Evolutionary conservation across 2,329 filamentous ascomycete genomes (phyloP).

Genomic region (Beauveria sp.): DNA sequence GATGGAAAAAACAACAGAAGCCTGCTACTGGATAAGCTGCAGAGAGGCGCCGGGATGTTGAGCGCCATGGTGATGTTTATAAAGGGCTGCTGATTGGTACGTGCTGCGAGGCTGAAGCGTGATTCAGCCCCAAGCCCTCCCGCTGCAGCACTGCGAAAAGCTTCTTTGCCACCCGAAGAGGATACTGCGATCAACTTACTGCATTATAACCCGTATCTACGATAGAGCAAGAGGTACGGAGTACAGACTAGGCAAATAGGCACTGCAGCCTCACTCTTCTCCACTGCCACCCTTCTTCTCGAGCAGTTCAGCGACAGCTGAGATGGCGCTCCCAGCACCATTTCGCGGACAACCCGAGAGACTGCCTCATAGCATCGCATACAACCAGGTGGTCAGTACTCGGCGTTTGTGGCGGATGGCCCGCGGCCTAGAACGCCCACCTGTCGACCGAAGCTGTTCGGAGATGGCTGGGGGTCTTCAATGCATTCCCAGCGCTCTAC

Average conservation of each 20-base stretch:
- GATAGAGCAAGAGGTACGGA: too few relatives aligned
- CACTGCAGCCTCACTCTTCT: not conserved
- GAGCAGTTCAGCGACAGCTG: not conserved
- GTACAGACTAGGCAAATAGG: too few relatives aligned
- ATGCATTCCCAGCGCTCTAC: not conserved
- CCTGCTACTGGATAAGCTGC: too few relatives aligned
- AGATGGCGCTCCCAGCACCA: not conserved
- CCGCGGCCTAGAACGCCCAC: not conserved
- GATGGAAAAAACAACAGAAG: not conserved
- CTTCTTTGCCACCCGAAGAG: not conserved
- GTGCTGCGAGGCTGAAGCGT: not conserved
- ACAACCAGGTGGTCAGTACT: too few relatives aligned
- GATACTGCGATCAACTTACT: not conserved
- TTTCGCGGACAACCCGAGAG: not conserved
- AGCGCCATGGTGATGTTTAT: not conserved
- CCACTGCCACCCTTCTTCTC: not conserved
- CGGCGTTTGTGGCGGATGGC: not conserved
- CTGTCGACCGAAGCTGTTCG: not conserved
- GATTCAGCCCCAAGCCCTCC: not conserved
- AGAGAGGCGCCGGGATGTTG: not conserved
- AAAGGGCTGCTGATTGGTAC: not conserved
- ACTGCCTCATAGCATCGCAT: not conserved
- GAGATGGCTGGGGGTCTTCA: not conserved
- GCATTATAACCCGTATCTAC: not conserved
- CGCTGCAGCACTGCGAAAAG: not conserved